Base-by-base conservation (phyloP, 116 monocot genomes). In the Trichopus zeylanicus region DNA sequence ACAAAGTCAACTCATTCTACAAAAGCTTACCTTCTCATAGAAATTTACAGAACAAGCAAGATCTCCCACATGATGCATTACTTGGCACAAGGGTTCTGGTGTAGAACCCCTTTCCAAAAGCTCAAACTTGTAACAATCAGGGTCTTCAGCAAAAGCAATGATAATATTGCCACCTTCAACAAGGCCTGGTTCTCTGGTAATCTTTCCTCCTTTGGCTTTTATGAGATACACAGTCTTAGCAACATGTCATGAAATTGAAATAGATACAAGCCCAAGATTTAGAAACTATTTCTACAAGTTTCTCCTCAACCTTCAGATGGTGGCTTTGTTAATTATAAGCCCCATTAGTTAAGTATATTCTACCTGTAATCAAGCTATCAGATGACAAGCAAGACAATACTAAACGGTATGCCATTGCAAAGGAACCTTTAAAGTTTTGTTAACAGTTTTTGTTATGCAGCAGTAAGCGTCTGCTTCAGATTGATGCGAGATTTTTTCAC, bases 31-130 rank as follows among this genome's bases (percentile, higher is more conserved):
- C 63, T 87, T 78, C 64, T 81, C 62, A 60, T 87, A 82, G 63
- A 87, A 87, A 51, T 70, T 65, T 39, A 87, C 67, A 4, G 87
- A 60, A 69, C 73, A 75, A 42, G 78, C 82, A 64, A 82, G 78
- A 67, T 87, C 82, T 20, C 87, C 82, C 32, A 87, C 87, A n/a
- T 78, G 78, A 60, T 82, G 78, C 87, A 87, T 87, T 35, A 87
- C 78, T 75, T 87, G 87, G 51, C 82, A 82, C 32, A 87, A 70
- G 2, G 82, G 87, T 35, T 87, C 87, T 27, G 75, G 82, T 37
- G 87, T 81, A 29, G 70, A 69, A 47, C 60, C 67, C 48, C 82
- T 87, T 73, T 87, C 75, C 47, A 82, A 23, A 62, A 87, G 78
- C 55, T 87, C 78, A 70, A 87, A 87, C 56, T 69, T 87, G 39